Conservation (phyloP, 2,329 filamentous ascomycete genomes). For the Penicillium digitatum region DNA sequence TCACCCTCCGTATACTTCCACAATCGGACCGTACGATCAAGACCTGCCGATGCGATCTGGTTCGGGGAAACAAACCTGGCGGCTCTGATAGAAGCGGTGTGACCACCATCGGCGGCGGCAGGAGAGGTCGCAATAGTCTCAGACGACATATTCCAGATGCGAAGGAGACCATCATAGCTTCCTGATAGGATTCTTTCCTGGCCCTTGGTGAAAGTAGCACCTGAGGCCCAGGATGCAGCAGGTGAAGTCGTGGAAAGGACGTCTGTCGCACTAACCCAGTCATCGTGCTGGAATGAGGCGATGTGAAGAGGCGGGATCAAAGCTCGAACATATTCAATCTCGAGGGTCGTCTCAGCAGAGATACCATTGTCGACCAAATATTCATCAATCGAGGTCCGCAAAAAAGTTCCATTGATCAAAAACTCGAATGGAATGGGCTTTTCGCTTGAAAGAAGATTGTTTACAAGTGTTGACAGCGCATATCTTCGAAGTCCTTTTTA, state of each 20-base stretch:
- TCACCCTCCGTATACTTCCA: conserved; percentile 79
- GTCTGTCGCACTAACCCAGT: conserved; percentile 90
- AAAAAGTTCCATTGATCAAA: conserved; percentile 87
- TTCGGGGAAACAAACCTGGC: conserved; percentile 75
- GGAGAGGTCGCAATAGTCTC: conserved; percentile 74
- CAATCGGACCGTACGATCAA: conserved; percentile 79
- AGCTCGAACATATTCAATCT: conserved; percentile 88
- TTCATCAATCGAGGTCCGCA: conserved; percentile 84
- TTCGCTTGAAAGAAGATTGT: conserved; percentile 55
- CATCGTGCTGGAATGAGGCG: conserved; percentile 92
- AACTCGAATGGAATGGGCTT: conserved; percentile 69
- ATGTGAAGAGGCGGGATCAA: conserved; percentile 84
- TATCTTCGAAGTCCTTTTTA: conserved; percentile 53
- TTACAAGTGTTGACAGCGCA: conserved; percentile 60
- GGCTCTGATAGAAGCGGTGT: conserved; percentile 73
- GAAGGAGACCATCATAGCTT: conserved; percentile 83
- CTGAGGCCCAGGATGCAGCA: conserved; percentile 55
- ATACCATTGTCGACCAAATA: conserved; percentile 83
- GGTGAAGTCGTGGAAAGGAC: conserved; percentile 66
- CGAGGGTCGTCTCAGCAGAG: conserved; percentile 80
- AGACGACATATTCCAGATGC: conserved; percentile 88
- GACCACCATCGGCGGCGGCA: conserved; percentile 63
- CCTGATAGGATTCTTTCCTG: conserved; percentile 80
- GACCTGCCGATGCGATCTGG: conserved; percentile 74
- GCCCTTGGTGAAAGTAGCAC: conserved; percentile 46